These are phyloP conservation scores for Penicillium expansum DNA, from an alignment of 2,329 filamentous ascomycete genomes.

Conservation along the genomic window DNA sequence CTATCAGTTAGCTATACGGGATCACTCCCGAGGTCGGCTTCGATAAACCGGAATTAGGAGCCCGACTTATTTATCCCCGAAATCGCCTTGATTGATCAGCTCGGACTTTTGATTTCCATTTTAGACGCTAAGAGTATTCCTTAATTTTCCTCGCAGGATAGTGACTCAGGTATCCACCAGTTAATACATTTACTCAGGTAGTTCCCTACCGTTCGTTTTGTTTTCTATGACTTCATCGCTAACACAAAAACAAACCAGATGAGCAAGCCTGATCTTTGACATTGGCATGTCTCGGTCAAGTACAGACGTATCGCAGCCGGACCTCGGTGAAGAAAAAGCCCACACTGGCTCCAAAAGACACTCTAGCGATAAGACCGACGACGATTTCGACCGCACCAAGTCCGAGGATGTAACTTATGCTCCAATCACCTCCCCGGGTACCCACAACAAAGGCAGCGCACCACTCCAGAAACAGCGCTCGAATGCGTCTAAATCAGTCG, in stretches of 20 bases:
- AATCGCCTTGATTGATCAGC: conserved; percentile 22
- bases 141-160: not conserved
- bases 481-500: conserved; percentile 21
- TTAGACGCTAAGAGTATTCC: not conserved
- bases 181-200: not conserved
- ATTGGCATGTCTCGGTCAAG: conserved; percentile 3
- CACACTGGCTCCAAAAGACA: conserved; percentile 4
- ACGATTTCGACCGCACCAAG: conserved; percentile 10
- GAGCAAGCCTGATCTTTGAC: not conserved
- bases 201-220: not conserved
- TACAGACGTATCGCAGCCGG: conserved; percentile 3
- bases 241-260: not conserved
- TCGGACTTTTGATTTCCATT: not conserved
- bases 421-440: conserved; percentile 21
- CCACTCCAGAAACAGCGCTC: conserved; percentile 23
- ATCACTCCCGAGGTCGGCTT: not conserved
- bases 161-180: not conserved
- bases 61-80: not conserved
- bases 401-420: conserved; percentile 15
- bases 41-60: not conserved
- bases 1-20: not conserved
- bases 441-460: conserved; percentile 14
- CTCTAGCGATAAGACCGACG: conserved; percentile 2
- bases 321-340: conserved; percentile 8
- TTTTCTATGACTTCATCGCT: not conserved